Conservation (phyloP, 2,329 filamentous ascomycete genomes). For the Pyrenochaeta sp. region DNA sequence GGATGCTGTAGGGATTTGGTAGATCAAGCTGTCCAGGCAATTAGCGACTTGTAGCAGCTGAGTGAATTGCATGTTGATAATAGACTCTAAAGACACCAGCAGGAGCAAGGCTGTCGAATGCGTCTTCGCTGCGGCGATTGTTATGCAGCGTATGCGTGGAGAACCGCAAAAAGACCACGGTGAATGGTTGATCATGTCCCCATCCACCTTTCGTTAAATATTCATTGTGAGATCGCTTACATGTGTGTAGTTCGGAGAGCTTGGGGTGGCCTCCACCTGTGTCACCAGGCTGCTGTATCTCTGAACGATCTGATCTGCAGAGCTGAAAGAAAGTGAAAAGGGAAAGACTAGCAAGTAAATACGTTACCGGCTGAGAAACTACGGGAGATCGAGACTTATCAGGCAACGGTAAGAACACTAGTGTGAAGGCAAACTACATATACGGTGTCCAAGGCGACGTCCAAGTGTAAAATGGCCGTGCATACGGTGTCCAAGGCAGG, state of each 20-base stretch:
- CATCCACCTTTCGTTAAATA: too few species aligned
- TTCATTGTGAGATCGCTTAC: not conserved
- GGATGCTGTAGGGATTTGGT: not conserved
- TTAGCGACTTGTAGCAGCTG: too few species aligned
- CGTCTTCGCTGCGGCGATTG: too few species aligned
- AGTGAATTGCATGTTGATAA: too few species aligned
- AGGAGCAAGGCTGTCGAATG: too few species aligned
- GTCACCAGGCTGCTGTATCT: not conserved
- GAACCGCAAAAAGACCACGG: too few species aligned
- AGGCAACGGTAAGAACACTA: conserved; percentile 6
- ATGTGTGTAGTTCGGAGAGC: not conserved
- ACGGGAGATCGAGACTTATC: not conserved
- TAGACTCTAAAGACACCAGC: too few species aligned
- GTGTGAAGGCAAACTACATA: conserved; percentile 12
- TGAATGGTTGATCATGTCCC: too few species aligned
- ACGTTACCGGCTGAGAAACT: not conserved
- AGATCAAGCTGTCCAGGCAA: too few species aligned
- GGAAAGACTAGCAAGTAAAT: not conserved
- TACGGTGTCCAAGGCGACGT: conserved; percentile 14
- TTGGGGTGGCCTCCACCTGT: not conserved
- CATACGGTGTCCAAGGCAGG: conserved; percentile 4
- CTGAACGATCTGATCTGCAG: not conserved
- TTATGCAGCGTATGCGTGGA: too few species aligned
- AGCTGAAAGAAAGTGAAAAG: not conserved
- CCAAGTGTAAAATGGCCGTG: not conserved